Evolutionary conservation across 2,329 filamentous ascomycete genomes (phyloP).

Genomic region (Plectosphaerella cucumerina): DNA sequence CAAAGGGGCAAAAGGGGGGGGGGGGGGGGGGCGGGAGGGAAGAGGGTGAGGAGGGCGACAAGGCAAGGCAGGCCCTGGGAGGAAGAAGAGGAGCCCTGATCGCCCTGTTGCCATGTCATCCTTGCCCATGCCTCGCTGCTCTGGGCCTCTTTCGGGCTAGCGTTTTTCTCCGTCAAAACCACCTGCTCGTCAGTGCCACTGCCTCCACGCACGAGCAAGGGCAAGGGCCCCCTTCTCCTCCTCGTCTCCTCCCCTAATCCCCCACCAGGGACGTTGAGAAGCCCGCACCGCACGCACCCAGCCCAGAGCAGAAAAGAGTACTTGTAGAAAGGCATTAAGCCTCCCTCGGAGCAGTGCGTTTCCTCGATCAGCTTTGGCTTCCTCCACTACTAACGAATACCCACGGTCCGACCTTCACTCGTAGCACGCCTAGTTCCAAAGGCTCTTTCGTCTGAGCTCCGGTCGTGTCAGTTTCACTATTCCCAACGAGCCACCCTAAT

Average conservation of each 20-base stretch:
- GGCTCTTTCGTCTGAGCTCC: conserved; percentile 18
- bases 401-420: conserved; percentile 12
- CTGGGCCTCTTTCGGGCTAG: conserved; percentile 33
- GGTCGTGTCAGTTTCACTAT: conserved; percentile 22
- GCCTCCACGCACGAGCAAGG: conserved; percentile 24
- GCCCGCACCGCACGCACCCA: neutral
- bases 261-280: neutral
- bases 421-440: conserved; percentile 11
- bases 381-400: conserved; percentile 12
- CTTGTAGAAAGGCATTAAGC: conserved; percentile 24
- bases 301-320: too few relatives aligned
- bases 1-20: too few relatives aligned
- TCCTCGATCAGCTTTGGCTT: conserved; percentile 15
- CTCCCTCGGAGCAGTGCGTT: conserved; percentile 18
- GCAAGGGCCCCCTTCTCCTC: conserved; percentile 13
- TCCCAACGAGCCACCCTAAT: conserved; percentile 14
- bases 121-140: conserved; percentile 32
- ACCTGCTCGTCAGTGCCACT: conserved; percentile 14
- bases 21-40: too few relatives aligned
- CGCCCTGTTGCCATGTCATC: conserved; percentile 26
- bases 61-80: neutral
- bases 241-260: neutral
- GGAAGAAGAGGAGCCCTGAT: conserved; percentile 16
- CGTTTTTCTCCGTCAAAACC: conserved; percentile 25
- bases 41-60: too few relatives aligned